Conservation (phyloP, 805 yeast species). For the Metschnikowia colocasiae region DNA sequence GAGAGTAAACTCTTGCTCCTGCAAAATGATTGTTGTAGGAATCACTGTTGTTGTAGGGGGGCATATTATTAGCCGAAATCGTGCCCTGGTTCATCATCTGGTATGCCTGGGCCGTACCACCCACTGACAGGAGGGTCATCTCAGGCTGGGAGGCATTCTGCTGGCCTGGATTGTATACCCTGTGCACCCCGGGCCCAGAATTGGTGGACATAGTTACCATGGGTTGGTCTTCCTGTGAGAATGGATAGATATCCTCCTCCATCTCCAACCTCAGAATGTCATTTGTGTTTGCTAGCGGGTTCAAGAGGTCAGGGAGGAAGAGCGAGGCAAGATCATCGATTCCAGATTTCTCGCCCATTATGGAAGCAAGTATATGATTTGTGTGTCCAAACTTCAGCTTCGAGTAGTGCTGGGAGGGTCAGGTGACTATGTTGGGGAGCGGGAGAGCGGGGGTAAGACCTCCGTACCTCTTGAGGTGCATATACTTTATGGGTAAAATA, state of each 20-base stretch:
- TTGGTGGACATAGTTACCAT: neutral
- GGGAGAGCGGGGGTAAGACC: neutral
- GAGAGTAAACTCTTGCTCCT: neutral
- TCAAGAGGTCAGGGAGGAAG: conserved; percentile 39
- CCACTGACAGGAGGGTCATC: neutral
- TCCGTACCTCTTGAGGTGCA: neutral
- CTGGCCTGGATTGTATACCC: neutral
- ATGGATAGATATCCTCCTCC: conserved; percentile 3
- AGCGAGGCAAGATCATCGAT: conserved; percentile 41
- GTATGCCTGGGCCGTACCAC: neutral
- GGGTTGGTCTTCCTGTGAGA: neutral
- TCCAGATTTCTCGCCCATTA: conserved; percentile 20
- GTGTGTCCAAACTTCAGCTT: neutral
- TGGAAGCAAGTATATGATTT: neutral
- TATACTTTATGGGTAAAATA: neutral
- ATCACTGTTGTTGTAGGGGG: neutral
- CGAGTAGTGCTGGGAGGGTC: neutral
- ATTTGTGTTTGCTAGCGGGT: conserved; percentile 15
- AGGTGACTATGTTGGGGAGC: conserved; percentile 1
- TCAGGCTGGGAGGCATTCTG: neutral
- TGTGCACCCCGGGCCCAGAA: neutral
- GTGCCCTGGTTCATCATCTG: neutral
- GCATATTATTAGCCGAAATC: neutral
- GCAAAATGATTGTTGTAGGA: neutral
- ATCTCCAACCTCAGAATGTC: neutral